Evolutionary conservation across 2,329 filamentous ascomycete genomes (phyloP).

Genomic region (Diatrype stigma): DNA sequence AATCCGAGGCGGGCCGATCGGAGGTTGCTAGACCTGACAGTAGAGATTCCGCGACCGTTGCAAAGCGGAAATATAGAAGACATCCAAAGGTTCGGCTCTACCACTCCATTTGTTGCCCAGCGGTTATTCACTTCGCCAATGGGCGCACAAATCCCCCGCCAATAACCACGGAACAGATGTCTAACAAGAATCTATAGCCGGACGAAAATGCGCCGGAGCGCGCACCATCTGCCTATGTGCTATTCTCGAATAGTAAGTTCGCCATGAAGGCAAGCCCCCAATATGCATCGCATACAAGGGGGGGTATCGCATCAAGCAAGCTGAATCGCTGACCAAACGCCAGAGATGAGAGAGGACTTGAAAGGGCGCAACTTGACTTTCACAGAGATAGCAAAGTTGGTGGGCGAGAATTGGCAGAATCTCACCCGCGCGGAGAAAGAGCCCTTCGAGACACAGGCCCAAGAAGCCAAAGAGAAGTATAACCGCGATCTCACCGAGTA

Average conservation of each 20-base stretch:
- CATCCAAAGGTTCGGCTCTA: conserved; percentile 63
- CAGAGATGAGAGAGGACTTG: conserved; percentile 72
- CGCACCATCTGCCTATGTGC: conserved; percentile 77
- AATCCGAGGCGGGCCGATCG: conserved; percentile 48
- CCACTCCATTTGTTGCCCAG: background rate
- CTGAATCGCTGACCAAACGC: background rate
- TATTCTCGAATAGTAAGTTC: conserved; percentile 81
- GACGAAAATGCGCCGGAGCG: conserved; percentile 78
- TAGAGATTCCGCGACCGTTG: conserved; percentile 38
- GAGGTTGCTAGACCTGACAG: conserved; percentile 41
- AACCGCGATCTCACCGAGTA: conserved; percentile 69
- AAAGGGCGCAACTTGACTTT: conserved; percentile 75
- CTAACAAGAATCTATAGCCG: conserved; percentile 41
- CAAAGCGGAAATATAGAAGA: conserved; percentile 71
- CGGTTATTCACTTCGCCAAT: background rate
- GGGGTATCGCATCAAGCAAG: background rate
- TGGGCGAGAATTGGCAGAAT: conserved; percentile 78
- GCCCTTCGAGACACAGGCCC: conserved; percentile 67
- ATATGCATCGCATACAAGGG: background rate
- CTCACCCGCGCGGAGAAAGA: conserved; percentile 64
- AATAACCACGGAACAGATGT: background rate
- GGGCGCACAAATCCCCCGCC: background rate
- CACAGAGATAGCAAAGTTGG: conserved; percentile 77
- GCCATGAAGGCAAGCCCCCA: no score
- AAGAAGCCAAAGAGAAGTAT: conserved; percentile 71